phyloP scores from a whole-genome alignment of 228 moss, liverwort and hornwort genomes.

The Sphagnum magellanicum region DNA sequence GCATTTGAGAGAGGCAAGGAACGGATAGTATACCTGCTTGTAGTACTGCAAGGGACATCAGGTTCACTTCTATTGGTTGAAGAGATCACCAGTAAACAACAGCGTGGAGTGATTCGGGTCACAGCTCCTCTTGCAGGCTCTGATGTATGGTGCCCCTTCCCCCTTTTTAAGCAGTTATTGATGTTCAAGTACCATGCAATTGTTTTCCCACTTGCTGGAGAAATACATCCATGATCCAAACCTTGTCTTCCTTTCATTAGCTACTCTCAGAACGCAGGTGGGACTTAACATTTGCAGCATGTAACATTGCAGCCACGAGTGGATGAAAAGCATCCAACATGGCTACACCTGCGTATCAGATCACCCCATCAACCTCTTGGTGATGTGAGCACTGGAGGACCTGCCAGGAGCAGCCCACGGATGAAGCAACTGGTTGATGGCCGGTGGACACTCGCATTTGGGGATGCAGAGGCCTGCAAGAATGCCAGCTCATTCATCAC shows the following conservation, averaged over 20 bases:
- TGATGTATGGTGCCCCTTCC: conserved; percentile 31
- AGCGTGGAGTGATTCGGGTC: conserved; percentile 76
- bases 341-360: conserved; percentile 95
- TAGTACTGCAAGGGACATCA: conserved; percentile 55
- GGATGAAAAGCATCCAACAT: conserved; percentile 88
- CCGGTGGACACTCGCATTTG: conserved; percentile 96
- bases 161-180: no score
- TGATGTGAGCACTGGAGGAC: conserved; percentile 85
- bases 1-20: conserved; percentile 99
- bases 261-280: not conserved
- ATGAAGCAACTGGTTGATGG: conserved; percentile 82
- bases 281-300: conserved; percentile 5
- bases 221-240: not conserved
- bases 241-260: not conserved
- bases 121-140: conserved; percentile 92
- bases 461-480: conserved; percentile 64
- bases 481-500: conserved; percentile 51
- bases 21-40: conserved; percentile 65
- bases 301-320: conserved; percentile 74
- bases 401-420: conserved; percentile 53
- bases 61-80: conserved; percentile 81
- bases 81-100: conserved; percentile 36
- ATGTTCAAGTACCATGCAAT: not conserved
- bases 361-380: conserved; percentile 93
- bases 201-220: not conserved